phyloP scores from a whole-genome alignment of 768 basidiomycete genomes.

The Tylopilus sp. region DNA sequence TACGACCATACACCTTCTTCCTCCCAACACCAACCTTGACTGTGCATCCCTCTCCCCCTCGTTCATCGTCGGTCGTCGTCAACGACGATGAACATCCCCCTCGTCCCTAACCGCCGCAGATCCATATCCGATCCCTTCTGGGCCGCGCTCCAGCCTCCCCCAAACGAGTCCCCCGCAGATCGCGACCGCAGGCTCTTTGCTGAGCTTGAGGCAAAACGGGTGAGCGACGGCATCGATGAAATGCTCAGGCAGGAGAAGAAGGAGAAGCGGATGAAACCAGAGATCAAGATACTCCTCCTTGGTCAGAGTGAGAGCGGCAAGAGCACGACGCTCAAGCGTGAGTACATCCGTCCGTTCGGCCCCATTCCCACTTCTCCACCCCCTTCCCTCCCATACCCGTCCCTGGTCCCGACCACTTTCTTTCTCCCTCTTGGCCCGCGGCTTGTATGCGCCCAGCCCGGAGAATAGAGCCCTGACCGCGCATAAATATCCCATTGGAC shows the following conservation, averaged over 20 bases:
- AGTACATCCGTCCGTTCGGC: slow-evolving; percentile 34
- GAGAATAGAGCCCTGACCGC: slow-evolving; percentile 2
- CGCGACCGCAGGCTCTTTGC: slow-evolving; percentile 61
- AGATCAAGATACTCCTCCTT: slow-evolving; percentile 74
- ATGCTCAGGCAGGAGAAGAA: slow-evolving; percentile 65
- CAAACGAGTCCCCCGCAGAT: slow-evolving; percentile 65
- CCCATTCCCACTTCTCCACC: slow-evolving; percentile 7
- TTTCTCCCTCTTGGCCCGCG: background rate
- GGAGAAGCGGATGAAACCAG: slow-evolving; percentile 57
- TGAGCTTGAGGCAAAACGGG: slow-evolving; percentile 68
- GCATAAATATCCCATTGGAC: background rate
- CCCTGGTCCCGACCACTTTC: background rate
- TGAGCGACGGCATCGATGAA: slow-evolving; percentile 77
- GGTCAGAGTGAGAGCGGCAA: slow-evolving; percentile 91
- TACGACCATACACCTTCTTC: slow-evolving; percentile 15
- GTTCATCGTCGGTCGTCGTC: slow-evolving; percentile 2
- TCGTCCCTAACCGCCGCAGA: slow-evolving; percentile 38
- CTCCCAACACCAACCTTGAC: slow-evolving; percentile 18
- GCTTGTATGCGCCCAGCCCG: slow-evolving; percentile 1
- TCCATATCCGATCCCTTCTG: slow-evolving; percentile 69
- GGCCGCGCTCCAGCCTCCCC: slow-evolving; percentile 64
- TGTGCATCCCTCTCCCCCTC: background rate
- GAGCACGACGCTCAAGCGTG: slow-evolving; percentile 86
- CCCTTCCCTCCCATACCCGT: background rate
- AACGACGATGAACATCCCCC: slow-evolving; percentile 23